Evolutionary conservation across 2,329 filamentous ascomycete genomes (phyloP), one percentile per base, ranked within the genome.

Genomic region (Fusarium hostae): DNA sequence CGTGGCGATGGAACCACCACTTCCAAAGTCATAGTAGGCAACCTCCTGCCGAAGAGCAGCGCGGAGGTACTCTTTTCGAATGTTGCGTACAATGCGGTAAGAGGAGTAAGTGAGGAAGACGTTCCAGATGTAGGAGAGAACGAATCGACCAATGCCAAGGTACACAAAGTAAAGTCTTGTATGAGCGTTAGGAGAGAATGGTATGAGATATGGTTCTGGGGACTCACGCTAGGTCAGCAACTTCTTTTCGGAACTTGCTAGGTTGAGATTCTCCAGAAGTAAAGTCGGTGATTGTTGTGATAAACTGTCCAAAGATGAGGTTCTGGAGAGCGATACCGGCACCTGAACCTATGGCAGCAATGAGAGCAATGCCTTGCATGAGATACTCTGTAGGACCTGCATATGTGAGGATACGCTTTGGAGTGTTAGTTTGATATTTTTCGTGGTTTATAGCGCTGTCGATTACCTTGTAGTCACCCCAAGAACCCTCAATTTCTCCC

Each of bases 111-210:
- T 87, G 24, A 88, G 76, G 52, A 81, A 78, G 6, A 79, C 75
- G 50, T 82, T 82, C 76, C 83, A 82, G 22, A 83, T 74, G 68
- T 89, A 90, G 16, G 84, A 81, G 20, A 87, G 77, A 26, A 79
- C 74, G 64, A 89, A 86, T 47, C 86, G 84, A 0, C 78, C 87
- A 55, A 89, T 80, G 71, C 88, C 89, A 16, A 90, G 80, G 67
- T 89, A 90, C 30, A 90, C 81, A 71, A 90, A 89, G 75, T 86
- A 89, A 9, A 90, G 78, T 1, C 85, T 86, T 28, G 20, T 32
- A 22, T 24, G 18, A 6, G 28, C 13, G 10, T 32, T 72, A 26
- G 75, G 66, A 71, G 45, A 86, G 6, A 28, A 6, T 5, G 20
- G n/a, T 37, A 26, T 7, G 37, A 20, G 3, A n/a, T 35, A 26